Evolutionary conservation across 176 grass and related monocot genomes (phyloP), one percentile per base, ranked within the genome.

Genomic region (Triticum turgidum): DNA sequence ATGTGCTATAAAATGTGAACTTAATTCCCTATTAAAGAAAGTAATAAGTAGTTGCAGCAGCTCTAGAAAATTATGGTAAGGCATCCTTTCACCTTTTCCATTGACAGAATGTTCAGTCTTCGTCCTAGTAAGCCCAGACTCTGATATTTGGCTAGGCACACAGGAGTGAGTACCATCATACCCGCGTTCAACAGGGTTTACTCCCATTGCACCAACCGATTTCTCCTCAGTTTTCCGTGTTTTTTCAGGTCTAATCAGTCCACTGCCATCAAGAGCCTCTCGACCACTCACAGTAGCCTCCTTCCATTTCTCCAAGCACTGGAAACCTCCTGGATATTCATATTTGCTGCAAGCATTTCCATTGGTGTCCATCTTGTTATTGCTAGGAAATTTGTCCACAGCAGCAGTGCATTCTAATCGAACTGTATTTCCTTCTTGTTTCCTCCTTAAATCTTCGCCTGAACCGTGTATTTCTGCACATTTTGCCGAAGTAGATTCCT

Each of bases 251-350:
- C 34, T 49, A 67, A 69, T 49, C 38, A 18, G 76, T 84, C 17
- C 45, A 76, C 25, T 75, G 42, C 20, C 68, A 91, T 84, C 80
- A 68, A 75, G 35, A 84, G 81, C 45, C 75, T 76, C 25, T 47
- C 2, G 58, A 67, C 39, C 9, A 12, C 71, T 84, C 20, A 69
- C n/a, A 69, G 33, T 47, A 35, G 30, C 38, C 51, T 76, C 75
- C 45, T 39, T 76, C 85, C 68, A 84, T 70, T 87, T 87, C 58
- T 83, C 84, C 84, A 90, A 83, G 89, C 84, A 87, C 13, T 14
- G 32, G 25, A 30, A 84, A 87, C 61, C 61, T 69, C 35, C 89
- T 76, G 81, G 61, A 69, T 69, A 68, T 76, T 75, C 85, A 84
- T 75, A 69, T 38, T 87, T 84, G 59, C 24, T 49, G 68, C 21